phyloP scores from a whole-genome alignment of 1,284 basidiomycete species.

The Microbotryum violaceum region DNA sequence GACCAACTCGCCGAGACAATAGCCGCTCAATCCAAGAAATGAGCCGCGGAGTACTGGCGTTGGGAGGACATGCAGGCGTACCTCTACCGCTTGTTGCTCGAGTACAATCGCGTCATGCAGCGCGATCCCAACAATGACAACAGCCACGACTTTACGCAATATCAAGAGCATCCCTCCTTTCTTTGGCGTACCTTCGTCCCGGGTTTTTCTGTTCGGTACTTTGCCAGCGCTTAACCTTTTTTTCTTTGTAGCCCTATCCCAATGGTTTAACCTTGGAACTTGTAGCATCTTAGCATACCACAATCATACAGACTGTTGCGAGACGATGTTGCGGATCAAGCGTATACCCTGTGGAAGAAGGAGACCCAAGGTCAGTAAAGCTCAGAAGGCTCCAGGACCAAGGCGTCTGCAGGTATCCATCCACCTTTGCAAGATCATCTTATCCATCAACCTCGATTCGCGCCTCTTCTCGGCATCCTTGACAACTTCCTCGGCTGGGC shows the following conservation, averaged over 20 bases:
- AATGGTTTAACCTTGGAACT: too few species aligned
- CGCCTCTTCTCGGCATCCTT: constrained; percentile 14
- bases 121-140: constrained; percentile 11
- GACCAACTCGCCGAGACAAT: constrained; percentile 46
- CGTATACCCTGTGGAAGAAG: constrained; percentile 3
- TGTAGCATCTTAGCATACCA: too few species aligned
- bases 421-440: constrained; percentile 27
- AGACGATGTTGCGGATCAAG: neutral
- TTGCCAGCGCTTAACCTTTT: too few species aligned
- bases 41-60: constrained; percentile 45
- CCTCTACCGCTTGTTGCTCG: constrained; percentile 8
- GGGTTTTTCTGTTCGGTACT: too few species aligned
- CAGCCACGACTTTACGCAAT: too few species aligned
- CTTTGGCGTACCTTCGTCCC: too few species aligned
- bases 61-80: constrained; percentile 48
- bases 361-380: neutral
- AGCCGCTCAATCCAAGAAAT: constrained; percentile 42
- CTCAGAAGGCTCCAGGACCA: neutral
- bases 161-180: too few species aligned
- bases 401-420: neutral
- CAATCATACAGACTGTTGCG: too few species aligned
- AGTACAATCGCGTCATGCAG: constrained; percentile 33
- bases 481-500: constrained; percentile 11
- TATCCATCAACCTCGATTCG: constrained; percentile 26
- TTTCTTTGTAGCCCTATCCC: too few species aligned